These are phyloP conservation scores for Sporothrix variecibatus DNA, from an alignment of 2,329 filamentous ascomycete species.

Conservation along the genomic window DNA sequence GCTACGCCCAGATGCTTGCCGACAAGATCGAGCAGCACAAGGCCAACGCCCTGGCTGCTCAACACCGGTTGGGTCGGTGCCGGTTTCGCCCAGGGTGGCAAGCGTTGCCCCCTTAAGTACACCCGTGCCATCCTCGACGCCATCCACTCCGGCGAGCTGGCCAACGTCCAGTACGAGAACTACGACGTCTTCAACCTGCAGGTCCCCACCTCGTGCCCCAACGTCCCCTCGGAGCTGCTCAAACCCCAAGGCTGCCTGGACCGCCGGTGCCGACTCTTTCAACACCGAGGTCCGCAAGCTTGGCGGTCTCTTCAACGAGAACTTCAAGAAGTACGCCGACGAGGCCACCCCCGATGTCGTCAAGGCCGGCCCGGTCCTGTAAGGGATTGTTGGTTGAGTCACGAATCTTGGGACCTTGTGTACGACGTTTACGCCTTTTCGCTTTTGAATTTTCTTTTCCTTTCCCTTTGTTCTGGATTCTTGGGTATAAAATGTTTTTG, in stretches of 20 bases:
- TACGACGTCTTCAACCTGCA: slow-evolving; percentile 97
- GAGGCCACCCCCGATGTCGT: slow-evolving; percentile 81
- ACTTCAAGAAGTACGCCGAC: slow-evolving; percentile 93
- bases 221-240: slow-evolving; percentile 86
- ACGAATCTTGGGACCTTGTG: background rate
- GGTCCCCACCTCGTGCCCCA: slow-evolving; percentile 88
- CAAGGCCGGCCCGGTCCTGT: slow-evolving; percentile 59
- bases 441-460: background rate
- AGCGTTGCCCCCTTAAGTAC: slow-evolving; percentile 98
- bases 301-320: slow-evolving; percentile 85
- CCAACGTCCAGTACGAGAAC: slow-evolving; percentile 87
- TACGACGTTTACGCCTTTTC: slow-evolving; percentile 20
- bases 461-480: slow-evolving; percentile 14
- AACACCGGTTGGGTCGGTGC: slow-evolving; percentile 98
- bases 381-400: slow-evolving; percentile 20
- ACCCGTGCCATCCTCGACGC: slow-evolving; percentile 97
- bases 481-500: slow-evolving; percentile 21
- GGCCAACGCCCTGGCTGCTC: slow-evolving; percentile 95
- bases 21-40: slow-evolving; percentile 97
- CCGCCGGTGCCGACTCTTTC: slow-evolving; percentile 78
- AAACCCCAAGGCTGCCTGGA: slow-evolving; percentile 97
- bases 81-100: slow-evolving; percentile 85
- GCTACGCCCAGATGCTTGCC: slow-evolving; percentile 96
- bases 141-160: slow-evolving; percentile 95
- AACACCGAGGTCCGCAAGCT: slow-evolving; percentile 87